Base-by-base conservation (phyloP, 352 stramenopile genomes). In the Globisporangium emineosum region DNA sequence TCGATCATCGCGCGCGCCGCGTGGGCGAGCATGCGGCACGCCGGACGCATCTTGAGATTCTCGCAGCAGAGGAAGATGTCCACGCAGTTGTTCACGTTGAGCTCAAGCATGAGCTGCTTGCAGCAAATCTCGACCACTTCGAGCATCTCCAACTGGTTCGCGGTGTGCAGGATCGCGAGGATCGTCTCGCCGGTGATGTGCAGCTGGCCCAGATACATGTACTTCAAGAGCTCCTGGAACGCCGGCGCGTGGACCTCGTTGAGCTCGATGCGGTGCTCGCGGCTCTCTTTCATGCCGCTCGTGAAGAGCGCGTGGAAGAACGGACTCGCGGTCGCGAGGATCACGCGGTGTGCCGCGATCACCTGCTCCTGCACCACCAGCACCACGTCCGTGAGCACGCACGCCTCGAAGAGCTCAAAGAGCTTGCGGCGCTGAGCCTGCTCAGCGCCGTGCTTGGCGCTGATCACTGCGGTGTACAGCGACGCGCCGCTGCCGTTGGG, bases 231-330 rank as follows among this genome's bases (percentile, higher is more conserved):
- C 60, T 81, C 72, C 1, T 66, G 65, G 30, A 93, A 78, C 23
- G 79, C 79, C 1, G 60, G 47, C 40, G 66, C 49, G 29, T 86
- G 70, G n/a, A 88, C 62, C 4, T 77, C 79, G 52, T 81, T 70
- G 21, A 93, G 68, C n/a, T 82, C 72, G 57, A 93, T 70, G 42
- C 74, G 62, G 19, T 67, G 61, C 25, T 65, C 70, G 19, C 30
- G 61, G 7, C 72, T 81, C 60, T 93, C 83, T 33, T 79, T 78
- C 83, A 93, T 89, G 40, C 83, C 83, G 71, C 70, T 82, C 1
- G 81, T 93, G 66, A 93, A 93, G 5, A 93, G 69, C 47, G 83
- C 83, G 57, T 79, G 71, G 64, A 93, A 93, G 59, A 89, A 93
- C 13, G 81, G 79, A 60, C 81, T 90, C 23, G 77, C 76, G 2